Evolutionary conservation across 148 eudicot species (phyloP).

Genomic region (Nyssa sinensis): DNA sequence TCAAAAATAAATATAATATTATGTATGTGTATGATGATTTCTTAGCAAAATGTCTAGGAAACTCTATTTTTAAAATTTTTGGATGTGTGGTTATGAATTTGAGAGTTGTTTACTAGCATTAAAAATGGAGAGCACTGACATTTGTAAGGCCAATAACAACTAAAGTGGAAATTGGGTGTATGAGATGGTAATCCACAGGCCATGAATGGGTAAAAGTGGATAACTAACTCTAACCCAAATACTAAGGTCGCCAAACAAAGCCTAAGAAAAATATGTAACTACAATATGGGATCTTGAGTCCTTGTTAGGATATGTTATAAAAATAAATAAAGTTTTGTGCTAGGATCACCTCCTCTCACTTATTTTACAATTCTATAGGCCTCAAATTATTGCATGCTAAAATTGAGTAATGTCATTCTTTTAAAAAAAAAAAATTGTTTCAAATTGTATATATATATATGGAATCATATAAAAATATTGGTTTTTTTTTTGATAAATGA

Average conservation of each 20-base stretch:
- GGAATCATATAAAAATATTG: no score
- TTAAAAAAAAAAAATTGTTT: no score
- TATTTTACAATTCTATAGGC: neutral
- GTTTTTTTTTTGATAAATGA: no score
- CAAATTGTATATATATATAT: no score
- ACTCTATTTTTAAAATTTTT: no score
- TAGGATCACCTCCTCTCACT: neutral
- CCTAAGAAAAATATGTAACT: neutral
- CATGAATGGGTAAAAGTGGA: neutral
- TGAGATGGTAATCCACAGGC: neutral
- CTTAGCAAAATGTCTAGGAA: no score
- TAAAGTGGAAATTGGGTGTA: neutral
- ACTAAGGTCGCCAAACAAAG: neutral
- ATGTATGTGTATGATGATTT: no score
- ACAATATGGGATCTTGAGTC: neutral
- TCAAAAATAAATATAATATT: no score
- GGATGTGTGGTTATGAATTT: neutral
- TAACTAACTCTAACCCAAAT: neutral
- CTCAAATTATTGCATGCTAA: neutral
- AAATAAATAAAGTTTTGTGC: no score
- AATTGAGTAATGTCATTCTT: no score
- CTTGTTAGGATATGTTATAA: neutral
- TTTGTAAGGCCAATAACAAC: neutral
- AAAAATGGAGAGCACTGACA: conserved; percentile 9
- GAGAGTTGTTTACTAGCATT: neutral